Base-by-base conservation (phyloP, 1,284 basidiomycete species). In the Malassezia restricta region DNA sequence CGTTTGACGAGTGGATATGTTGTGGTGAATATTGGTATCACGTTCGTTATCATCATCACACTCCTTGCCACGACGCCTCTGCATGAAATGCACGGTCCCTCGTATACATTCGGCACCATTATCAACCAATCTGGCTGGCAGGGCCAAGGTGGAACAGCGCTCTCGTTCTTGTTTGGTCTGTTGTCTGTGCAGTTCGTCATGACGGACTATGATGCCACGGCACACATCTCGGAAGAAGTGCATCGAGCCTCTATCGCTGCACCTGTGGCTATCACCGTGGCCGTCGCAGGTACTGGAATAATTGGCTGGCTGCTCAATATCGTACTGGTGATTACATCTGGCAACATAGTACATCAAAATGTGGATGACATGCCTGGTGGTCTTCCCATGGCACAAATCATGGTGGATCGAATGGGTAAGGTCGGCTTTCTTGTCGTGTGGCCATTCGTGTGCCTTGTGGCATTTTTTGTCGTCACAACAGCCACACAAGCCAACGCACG, bases 221-320 rank as follows among this genome's bases (percentile, higher is more conserved):
- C 87, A 2, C 90, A 94, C 73, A 92, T 94, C 58, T 86, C 85
- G 5, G 89, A 94, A 69, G 90, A 94, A 75, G 86, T 94, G 32
- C 82, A 81, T 65, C 80, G 85, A 45, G 89, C 90, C 8, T 85
- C 88, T 3, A 86, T 88, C 63, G 85, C 87, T 50, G 87, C 75
- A 2, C 75, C 75, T 9, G 75, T 81, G 40, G 87, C 86, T 8
- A 89, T 90, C 67, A 82, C 90, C 69, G 83, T 89, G 46, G 89
- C 89, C 49, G 87, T 91, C 30, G 76, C 47, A 8, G 65, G 62
- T 39, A 70, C 65, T 14, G 63, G 68, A 39, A 47, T 65, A 20
- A 40, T 66, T 44, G 66, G 65, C 40, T 68, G 68, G 66, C 43
- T 75, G 40, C 69, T 71, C 61, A 73, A 74, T 64, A 74, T 75